Conservation (phyloP, 1,284 basidiomycete genomes). For the Puccinia polysora region DNA sequence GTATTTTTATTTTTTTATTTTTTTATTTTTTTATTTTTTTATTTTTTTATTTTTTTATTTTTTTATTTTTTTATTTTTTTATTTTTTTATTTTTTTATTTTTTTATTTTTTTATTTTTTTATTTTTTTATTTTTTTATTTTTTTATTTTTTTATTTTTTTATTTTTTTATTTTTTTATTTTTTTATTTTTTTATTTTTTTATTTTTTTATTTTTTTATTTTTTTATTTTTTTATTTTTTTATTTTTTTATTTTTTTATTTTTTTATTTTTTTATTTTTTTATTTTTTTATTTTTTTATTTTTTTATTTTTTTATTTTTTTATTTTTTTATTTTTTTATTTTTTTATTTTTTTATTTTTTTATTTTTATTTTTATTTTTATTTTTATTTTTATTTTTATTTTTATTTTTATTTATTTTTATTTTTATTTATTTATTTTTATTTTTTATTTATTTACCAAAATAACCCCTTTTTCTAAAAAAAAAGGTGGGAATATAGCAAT, state of each 20-base stretch:
- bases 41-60: no score
- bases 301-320: not conserved
- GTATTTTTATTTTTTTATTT: no score
- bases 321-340: not conserved
- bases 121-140: not conserved
- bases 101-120: not conserved
- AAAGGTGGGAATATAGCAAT: no score
- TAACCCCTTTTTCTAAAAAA: no score
- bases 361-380: not conserved
- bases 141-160: not conserved
- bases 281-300: not conserved
- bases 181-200: not conserved
- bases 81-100: not conserved
- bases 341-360: not conserved
- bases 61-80: no score
- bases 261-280: not conserved
- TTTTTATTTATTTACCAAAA: no score
- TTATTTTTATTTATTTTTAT: no score
- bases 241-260: not conserved
- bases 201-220: not conserved
- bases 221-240: not conserved
- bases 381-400: no score
- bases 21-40: no score
- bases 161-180: not conserved
- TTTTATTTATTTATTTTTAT: no score